Conservation (phyloP, 2,329 filamentous ascomycete species). For the Sphaerulina vaccinii region DNA sequence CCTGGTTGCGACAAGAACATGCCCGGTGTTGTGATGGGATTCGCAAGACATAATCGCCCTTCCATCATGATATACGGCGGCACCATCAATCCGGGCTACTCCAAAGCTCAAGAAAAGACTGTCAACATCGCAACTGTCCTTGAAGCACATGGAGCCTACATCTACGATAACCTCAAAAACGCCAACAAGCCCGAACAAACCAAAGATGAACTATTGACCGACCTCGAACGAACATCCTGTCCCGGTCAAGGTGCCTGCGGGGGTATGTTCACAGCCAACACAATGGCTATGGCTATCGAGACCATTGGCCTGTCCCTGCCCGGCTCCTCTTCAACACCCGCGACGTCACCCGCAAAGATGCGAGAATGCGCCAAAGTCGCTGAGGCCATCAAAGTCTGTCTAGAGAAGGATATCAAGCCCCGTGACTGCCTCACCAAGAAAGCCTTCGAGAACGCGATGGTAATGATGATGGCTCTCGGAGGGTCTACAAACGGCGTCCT, state of each 20-base stretch:
- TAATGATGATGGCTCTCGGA: constrained; percentile 88
- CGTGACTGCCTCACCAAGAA: constrained; percentile 75
- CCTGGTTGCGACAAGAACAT: constrained; percentile 98
- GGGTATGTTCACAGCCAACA: constrained; percentile 94
- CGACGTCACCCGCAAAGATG: constrained; percentile 76
- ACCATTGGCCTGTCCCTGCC: constrained; percentile 81
- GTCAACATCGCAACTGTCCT: constrained; percentile 90
- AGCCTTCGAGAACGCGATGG: constrained; percentile 83
- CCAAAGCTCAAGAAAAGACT: constrained; percentile 67
- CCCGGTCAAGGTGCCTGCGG: constrained; percentile 78
- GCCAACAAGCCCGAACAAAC: constrained; percentile 67
- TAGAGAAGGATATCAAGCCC: constrained; percentile 80
- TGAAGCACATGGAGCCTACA: constrained; percentile 79
- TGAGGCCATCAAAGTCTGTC: constrained; percentile 72
- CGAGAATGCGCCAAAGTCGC: constrained; percentile 82
- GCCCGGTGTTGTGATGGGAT: constrained; percentile 74
- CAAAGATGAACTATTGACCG: constrained; percentile 76
- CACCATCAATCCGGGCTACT: constrained; percentile 85
- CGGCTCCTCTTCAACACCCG: constrained; percentile 80
- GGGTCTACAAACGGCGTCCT: constrained; percentile 87
- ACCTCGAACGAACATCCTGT: constrained; percentile 77
- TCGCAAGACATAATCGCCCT: constrained; percentile 85
- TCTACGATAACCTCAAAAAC: constrained; percentile 70
- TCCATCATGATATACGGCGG: constrained; percentile 96
- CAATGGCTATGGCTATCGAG: constrained; percentile 88